phyloP scores from a whole-genome alignment of 352 stramenopile species.

The Globisporangium spinosum region DNA sequence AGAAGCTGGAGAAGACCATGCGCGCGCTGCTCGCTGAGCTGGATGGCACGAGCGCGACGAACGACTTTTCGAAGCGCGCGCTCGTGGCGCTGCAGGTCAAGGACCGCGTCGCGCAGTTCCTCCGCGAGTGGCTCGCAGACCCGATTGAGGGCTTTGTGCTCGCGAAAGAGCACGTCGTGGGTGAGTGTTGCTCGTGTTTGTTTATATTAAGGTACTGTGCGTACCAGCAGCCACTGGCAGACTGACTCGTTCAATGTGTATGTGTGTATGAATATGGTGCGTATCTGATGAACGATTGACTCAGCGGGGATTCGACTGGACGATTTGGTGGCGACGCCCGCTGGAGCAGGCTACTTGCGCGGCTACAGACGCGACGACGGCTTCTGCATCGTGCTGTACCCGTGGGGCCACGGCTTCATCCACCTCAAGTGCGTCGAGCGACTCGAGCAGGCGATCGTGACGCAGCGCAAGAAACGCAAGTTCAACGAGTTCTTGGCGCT shows the following conservation, averaged over 20 bases:
- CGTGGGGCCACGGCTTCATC: conserved; percentile 73
- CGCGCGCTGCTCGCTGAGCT: conserved; percentile 30
- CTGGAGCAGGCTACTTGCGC: conserved; percentile 57
- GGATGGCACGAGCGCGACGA: background rate
- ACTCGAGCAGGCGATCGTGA: conserved; percentile 31
- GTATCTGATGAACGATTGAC: background rate
- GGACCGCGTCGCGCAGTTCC: conserved; percentile 58
- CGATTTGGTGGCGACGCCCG: conserved; percentile 60
- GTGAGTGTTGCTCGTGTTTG: conserved; percentile 21
- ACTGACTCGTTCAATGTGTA: background rate
- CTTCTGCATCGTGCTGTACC: conserved; percentile 69
- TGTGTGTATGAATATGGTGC: background rate
- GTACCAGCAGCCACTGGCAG: background rate
- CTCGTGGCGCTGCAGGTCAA: conserved; percentile 62
- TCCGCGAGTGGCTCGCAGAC: conserved; percentile 68
- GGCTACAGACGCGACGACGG: conserved; percentile 48
- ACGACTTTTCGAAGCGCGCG: conserved; percentile 28
- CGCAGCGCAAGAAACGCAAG: conserved; percentile 41
- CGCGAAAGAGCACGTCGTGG: conserved; percentile 65
- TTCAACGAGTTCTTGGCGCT: conserved; percentile 52
- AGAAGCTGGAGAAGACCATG: conserved; percentile 26
- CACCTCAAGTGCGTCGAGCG: conserved; percentile 52
- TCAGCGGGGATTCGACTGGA: conserved; percentile 43
- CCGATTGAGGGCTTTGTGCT: conserved; percentile 66
- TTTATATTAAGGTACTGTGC: too few relatives aligned